phyloP scores from a whole-genome alignment of 148 eudicot species.

The Oxyria digyna region DNA sequence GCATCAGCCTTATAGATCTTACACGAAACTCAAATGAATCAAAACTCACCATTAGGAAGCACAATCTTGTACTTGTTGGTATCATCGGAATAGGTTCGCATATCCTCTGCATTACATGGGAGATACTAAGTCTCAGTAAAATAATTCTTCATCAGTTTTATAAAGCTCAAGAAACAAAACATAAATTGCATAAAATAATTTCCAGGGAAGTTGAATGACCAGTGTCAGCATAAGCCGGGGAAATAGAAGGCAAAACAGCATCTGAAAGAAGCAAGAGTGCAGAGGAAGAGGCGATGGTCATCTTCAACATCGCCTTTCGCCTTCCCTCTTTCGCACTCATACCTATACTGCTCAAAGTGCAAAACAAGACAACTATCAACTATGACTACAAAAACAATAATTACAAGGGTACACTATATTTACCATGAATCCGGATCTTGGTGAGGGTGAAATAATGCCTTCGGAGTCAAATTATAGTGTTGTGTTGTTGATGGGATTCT shows the following conservation, averaged over 20 bases:
- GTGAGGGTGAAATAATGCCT: background rate
- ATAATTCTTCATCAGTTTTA: background rate
- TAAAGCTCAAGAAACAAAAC: conserved; percentile 18
- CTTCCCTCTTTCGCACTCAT: conserved; percentile 8
- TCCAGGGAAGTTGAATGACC: background rate
- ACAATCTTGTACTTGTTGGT: conserved; percentile 60
- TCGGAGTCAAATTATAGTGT: background rate
- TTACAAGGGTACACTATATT: background rate
- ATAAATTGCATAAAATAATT: background rate
- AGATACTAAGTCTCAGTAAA: background rate
- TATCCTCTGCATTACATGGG: conserved; percentile 23
- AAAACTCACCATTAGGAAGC: conserved; percentile 60
- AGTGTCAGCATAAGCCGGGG: conserved; percentile 5
- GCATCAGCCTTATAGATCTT: background rate
- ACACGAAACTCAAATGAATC: background rate
- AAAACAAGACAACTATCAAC: background rate
- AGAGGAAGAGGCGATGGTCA: conserved; percentile 7
- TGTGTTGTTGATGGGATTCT: conserved; percentile 1
- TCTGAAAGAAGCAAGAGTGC: background rate
- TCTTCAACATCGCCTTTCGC: conserved; percentile 26
- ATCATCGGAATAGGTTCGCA: conserved; percentile 58
- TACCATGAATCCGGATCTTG: conserved; percentile 1
- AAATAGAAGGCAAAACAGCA: conserved; percentile 13
- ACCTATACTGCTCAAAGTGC: background rate
- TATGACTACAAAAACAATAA: background rate